Evolutionary conservation across 441 rosid species (phyloP).

Genomic region (Populus hybrid): DNA sequence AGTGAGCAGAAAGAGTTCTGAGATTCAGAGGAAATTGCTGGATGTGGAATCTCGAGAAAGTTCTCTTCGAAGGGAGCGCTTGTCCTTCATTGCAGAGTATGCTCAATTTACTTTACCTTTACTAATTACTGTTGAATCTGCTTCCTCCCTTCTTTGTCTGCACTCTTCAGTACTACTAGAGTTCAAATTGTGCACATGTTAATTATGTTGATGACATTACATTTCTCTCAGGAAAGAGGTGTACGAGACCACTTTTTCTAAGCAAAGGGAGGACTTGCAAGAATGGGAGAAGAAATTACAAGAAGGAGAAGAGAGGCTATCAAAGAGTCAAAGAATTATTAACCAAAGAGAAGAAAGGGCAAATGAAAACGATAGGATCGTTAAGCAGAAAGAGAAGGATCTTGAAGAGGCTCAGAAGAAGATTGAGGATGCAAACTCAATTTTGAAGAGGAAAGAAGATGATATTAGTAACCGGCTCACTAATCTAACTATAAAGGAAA

Average conservation of each 20-base stretch:
- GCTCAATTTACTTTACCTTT: constrained; percentile 24
- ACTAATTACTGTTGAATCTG: constrained; percentile 3
- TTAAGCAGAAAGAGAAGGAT: constrained; percentile 74
- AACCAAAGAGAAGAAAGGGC: constrained; percentile 95
- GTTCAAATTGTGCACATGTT: constrained; percentile 11
- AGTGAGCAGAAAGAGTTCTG: constrained; percentile 81
- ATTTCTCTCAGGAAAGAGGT: constrained; percentile 66
- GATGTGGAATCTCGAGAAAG: constrained; percentile 79
- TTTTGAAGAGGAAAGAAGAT: constrained; percentile 64
- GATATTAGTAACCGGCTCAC: constrained; percentile 59
- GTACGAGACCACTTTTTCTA: constrained; percentile 57
- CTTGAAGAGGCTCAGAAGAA: constrained; percentile 77
- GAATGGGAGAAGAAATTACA: constrained; percentile 90
- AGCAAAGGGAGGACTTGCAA: constrained; percentile 91
- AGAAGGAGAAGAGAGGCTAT: constrained; percentile 88
- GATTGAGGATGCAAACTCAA: constrained; percentile 60
- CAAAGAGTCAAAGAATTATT: constrained; percentile 65
- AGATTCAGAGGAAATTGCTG: constrained; percentile 69
- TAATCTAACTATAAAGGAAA: constrained; percentile 53
- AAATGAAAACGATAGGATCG: constrained; percentile 65
- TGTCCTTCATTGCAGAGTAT: constrained; percentile 80
- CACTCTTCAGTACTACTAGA: not conserved
- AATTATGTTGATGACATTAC: constrained; percentile 8
- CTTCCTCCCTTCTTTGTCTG: not conserved
- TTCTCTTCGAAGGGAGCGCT: constrained; percentile 66